Evolutionary conservation across 768 basidiomycete genomes (phyloP), one percentile per base, ranked within the genome.

Genomic region (Hortiboletus flavorubellus): DNA sequence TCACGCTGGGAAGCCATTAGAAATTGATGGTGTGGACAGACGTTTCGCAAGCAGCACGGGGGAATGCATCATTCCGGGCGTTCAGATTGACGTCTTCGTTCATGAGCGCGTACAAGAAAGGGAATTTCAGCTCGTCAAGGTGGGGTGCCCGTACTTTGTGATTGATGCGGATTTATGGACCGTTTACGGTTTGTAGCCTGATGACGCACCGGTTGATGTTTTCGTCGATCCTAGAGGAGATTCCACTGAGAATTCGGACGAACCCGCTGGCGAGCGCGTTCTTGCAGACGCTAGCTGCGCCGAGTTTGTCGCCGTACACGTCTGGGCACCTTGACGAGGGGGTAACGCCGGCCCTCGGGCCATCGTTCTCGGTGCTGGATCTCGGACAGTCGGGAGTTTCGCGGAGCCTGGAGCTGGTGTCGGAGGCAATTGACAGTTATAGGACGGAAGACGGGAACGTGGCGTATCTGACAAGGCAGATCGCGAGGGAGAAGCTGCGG

Each of bases 381-480:
- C 80, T 91, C 46, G 87, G 88, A 34, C 81, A 82, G 29, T 75
- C 79, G 5, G 82, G 87, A 8, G 76, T 91, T 48, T 84, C 88
- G 51, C 80, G 80, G 67, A 90, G 90, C 68, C 73, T 96, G 59
- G 90, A 92, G 75, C 83, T 87, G 69, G 84, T 94, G 47, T 84
- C 91, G 56, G 92, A 96, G 70, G 84, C 87, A 0, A 77, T 96
- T 55, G 91, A 93, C 73, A 81, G 76, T 63, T 92, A 93, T 74
- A 84, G 86, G 64, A 91, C 89, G 51, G 94, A 97, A 72, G 91
- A 95, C 65, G 90, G 91, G 48, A 96, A 96, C 72, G 80, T 94
- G 60, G 93, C 89, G 50, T 97, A 93, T 77, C 75, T 92, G 61
- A 79, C 79, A 43, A 85, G 94, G 51, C 93, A 95, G 69, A 95